Base-by-base conservation (phyloP, 1,139 yeast species). In the Meyerozyma elateridarum region DNA sequence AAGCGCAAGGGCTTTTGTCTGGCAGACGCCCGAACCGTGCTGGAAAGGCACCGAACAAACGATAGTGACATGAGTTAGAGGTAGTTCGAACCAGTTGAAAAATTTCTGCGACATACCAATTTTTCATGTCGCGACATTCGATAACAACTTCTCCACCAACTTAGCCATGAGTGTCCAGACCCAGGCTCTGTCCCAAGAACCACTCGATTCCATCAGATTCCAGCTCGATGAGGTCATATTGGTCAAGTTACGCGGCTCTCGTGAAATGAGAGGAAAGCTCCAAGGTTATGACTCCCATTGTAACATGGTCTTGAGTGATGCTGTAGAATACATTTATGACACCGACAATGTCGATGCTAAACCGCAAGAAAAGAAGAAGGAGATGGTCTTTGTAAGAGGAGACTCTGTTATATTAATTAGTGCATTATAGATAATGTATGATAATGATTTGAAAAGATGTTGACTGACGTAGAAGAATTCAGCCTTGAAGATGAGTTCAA, bases 251-350 rank as follows among this genome's bases (percentile, higher is more conserved):
- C 79, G 98, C 56, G 97, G 96, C n/a, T 94, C 94, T 40, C 74
- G 99, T 46, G 96, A 89, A 54, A 73, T 91, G 61, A 76, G 78
- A 29, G 99, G 99, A 5, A 79, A 78, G 45, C 70, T 93, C 36
- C 98, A 91, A 54, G 96, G 96, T 1, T 91, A 85, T 59, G 97
- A 91, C 58, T 84, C 95, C 31, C 97, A 91, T 59, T 91, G 97
- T 59, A 91, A 93, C 56, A 79, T 93, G 73, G 96, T 91, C 26
- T 73, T 91, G 45, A 88, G 97, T 49, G 95, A 93, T 47, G 96
- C 95, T 4, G 74, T 73, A 39, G 99, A 91, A 53, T 84, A 84
- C 7, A 78, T 89, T 32, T 85, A 76, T 51, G 67, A 68, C 22
- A 52, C 76, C 22, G 73, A 67, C 24, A 79, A 69, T 11, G 66